Evolutionary conservation across 192 early-diverging fungal genomes (phyloP), one percentile per base, ranked within the genome.

Genomic region (Funneliformis mosseae): DNA sequence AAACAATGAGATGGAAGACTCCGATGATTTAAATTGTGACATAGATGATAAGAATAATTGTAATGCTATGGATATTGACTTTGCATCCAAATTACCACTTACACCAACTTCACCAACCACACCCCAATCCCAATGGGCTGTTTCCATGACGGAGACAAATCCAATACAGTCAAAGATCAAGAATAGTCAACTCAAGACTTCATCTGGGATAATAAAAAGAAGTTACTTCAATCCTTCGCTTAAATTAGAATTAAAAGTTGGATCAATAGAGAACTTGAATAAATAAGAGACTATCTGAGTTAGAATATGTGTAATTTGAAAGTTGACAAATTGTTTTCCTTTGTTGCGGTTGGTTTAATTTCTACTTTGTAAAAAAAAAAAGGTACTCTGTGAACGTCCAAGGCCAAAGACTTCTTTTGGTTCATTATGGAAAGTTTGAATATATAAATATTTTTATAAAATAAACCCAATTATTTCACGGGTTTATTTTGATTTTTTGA

Each of bases 61-160:
- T 27, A 25, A 64, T 64, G n/a, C 23, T 11, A 64, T 64, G 62
- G 62, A 64, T 10, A 10, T 64, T 11, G 62, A 64, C 25, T 64
- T 64, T 4, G 11, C 62, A 11, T 64, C 62, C 25, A 64, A 64
- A 64, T 64, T 64, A 18, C 62, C 62, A 64, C 62, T 64, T 64
- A 64, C 62, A 8, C 62, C 62, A 10, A 64, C 62, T 64, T 64
- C 62, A 64, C 62, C 62, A 64, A 64, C 62, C 1, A 64, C 62
- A 64, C 62, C 62, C 10, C 18, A 11, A 27, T 18, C 62, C 25
- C 62, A 64, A 25, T 64, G 62, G 62, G 62, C 1, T 3, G 50
- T 64, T 64, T 10, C 62, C 23, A 27, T 55, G 16, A 55, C 50
- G 4, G 50, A 55, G 14, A 55, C 50, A 18, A 55, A 55, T 55